These are phyloP conservation scores for Cenococcum geophilum DNA, from an alignment of 495 filamentous ascomycete species.

Conservation along the genomic window DNA sequence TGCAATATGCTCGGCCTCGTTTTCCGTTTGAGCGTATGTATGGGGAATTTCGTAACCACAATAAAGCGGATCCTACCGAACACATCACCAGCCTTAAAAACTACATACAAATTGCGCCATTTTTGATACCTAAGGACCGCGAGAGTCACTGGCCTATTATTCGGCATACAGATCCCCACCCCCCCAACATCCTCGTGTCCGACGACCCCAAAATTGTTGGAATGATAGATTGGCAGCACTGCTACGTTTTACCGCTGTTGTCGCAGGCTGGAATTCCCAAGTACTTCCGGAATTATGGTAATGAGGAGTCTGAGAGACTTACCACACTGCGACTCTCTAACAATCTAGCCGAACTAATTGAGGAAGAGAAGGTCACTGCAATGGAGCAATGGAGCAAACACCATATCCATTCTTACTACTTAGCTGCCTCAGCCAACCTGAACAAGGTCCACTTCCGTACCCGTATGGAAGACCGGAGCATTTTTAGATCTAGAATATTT, in stretches of 20 bases:
- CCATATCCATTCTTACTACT: slow-evolving; percentile 14
- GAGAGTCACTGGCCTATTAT: slow-evolving; percentile 3
- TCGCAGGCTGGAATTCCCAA: slow-evolving; percentile 10
- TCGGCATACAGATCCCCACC: slow-evolving; percentile 16
- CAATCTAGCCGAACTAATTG: too few species aligned
- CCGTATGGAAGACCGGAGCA: neutral
- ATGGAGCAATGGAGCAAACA: slow-evolving; percentile 4
- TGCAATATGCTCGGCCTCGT: neutral
- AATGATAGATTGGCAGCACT: slow-evolving; percentile 24
- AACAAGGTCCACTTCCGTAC: slow-evolving; percentile 12
- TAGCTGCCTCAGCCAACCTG: slow-evolving; percentile 1
- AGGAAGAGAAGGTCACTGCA: neutral
- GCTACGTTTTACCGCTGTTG: slow-evolving; percentile 9
- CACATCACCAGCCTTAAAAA: slow-evolving; percentile 13
- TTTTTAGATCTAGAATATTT: slow-evolving; percentile 6
- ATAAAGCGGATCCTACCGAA: slow-evolving; percentile 1
- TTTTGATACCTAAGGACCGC: slow-evolving; percentile 5
- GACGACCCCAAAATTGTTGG: slow-evolving; percentile 16
- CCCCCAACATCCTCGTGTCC: slow-evolving; percentile 21
- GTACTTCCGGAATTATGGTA: slow-evolving; percentile 13
- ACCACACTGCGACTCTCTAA: neutral
- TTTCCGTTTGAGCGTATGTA: neutral
- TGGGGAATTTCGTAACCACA: slow-evolving; percentile 9
- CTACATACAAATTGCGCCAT: slow-evolving; percentile 6
- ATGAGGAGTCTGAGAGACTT: slow-evolving; percentile 2